phyloP scores from a whole-genome alignment of 345 rosid genomes.

The Citrus inodora region DNA sequence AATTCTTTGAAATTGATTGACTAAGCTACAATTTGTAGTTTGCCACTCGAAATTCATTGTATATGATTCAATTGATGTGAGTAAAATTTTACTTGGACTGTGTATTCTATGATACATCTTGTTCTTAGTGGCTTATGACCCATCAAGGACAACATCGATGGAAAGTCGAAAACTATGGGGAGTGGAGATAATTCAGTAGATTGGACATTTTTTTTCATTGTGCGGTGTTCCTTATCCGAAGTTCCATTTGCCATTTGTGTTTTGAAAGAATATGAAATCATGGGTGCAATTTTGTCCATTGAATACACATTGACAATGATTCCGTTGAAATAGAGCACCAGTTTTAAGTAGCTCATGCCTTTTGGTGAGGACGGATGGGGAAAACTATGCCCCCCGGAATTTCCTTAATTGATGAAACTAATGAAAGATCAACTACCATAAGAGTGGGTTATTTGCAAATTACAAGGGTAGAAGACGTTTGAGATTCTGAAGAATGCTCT shows the following conservation, averaged over 20 bases:
- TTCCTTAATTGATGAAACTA: neutral
- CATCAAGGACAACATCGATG: no score
- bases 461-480: neutral
- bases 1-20: slow-evolving; percentile 12
- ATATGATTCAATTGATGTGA: slow-evolving; percentile 5
- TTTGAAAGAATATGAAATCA: neutral
- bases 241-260: neutral
- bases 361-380: neutral
- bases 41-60: slow-evolving; percentile 6
- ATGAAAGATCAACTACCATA: no score
- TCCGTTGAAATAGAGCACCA: neutral
- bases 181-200: no score
- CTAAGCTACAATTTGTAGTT: neutral
- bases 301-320: neutral
- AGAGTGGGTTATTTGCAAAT: no score
- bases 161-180: no score
- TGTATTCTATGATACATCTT: neutral
- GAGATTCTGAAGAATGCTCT: neutral
- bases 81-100: neutral
- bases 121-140: neutral
- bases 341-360: neutral
- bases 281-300: neutral
- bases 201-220: neutral
- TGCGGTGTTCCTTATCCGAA: neutral
- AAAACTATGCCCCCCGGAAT: neutral